Evolutionary conservation across 2,329 filamentous ascomycete species (phyloP).

Genomic region (Pseudogymnoascus sp.): DNA sequence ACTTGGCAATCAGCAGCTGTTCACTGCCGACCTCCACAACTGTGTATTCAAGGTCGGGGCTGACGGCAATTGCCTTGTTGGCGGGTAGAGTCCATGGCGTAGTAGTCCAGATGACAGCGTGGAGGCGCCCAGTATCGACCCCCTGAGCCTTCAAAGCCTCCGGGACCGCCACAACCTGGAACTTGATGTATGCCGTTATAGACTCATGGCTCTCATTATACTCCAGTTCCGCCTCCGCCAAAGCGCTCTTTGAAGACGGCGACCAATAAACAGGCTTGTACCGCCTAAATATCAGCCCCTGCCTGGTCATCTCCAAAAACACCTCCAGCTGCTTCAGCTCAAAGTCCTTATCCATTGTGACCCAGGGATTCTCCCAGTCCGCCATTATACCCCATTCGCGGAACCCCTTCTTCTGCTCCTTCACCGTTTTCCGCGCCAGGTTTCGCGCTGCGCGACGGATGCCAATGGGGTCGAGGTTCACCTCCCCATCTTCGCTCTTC

Average conservation of each 20-base stretch:
- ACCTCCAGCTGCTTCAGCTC: slow-evolving; percentile 69
- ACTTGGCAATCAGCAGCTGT: slow-evolving; percentile 64
- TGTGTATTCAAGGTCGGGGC: slow-evolving; percentile 65
- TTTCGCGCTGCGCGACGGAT: slow-evolving; percentile 58
- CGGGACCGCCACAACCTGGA: slow-evolving; percentile 53
- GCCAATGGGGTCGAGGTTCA: slow-evolving; percentile 45
- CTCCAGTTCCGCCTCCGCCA: slow-evolving; percentile 79
- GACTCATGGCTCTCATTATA: slow-evolving; percentile 71
- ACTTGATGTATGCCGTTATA: slow-evolving; percentile 70
- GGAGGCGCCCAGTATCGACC: slow-evolving; percentile 35
- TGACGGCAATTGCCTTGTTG: slow-evolving; percentile 81
- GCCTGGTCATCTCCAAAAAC: slow-evolving; percentile 67
- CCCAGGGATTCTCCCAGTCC: slow-evolving; percentile 71
- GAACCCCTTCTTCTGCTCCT: slow-evolving; percentile 68
- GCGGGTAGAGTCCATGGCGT: slow-evolving; percentile 96
- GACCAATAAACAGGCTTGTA: slow-evolving; percentile 87
- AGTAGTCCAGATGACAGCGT: slow-evolving; percentile 95
- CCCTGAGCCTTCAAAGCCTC: slow-evolving; percentile 36
- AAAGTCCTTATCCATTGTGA: slow-evolving; percentile 70
- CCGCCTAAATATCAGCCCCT: slow-evolving; percentile 67
- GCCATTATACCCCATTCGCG: slow-evolving; percentile 69
- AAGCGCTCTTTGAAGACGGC: slow-evolving; percentile 67
- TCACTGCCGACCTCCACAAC: slow-evolving; percentile 52
- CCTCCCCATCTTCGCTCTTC: slow-evolving; percentile 23
- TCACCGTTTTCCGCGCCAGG: slow-evolving; percentile 61